These are phyloP conservation scores for Euphorbia schlechtendalii DNA, from an alignment of 441 rosid genomes.

Conservation along the genomic window DNA sequence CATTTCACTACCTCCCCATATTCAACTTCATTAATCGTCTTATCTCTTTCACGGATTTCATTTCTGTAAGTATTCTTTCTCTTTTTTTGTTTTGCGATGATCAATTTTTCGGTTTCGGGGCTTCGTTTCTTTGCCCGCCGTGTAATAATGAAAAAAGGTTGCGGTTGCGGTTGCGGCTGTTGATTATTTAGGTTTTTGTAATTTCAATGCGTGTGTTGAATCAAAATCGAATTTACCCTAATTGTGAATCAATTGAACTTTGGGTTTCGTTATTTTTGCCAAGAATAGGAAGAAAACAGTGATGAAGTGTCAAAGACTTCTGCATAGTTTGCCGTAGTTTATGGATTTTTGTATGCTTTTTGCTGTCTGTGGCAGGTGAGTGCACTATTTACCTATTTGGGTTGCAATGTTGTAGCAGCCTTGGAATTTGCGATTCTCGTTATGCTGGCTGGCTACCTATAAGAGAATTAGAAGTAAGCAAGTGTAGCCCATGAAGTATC, in stretches of 20 bases:
- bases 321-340: neutral
- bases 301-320: neutral
- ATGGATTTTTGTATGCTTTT: slow-evolving; percentile 2
- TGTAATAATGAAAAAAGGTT: neutral
- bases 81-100: neutral
- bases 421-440: slow-evolving; percentile 9
- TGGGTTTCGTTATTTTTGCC: neutral
- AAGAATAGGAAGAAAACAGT: neutral
- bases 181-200: neutral
- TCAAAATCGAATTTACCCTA: neutral
- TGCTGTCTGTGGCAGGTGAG: neutral
- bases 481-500: slow-evolving; percentile 46
- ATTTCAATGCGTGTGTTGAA: neutral
- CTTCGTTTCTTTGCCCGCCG: neutral
- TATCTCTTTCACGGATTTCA: neutral
- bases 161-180: neutral
- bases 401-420: neutral
- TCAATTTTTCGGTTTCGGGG: neutral
- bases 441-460: slow-evolving; percentile 8
- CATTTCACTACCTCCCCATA: too few species aligned
- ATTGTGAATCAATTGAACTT: neutral
- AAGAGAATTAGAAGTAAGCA: slow-evolving; percentile 16
- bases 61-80: neutral
- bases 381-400: neutral
- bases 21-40: neutral